A percentile compares a stretch with the other conserved stretches of the same genome.
phyloP scores from a whole-genome alignment of 2,329 filamentous ascomycete genomes.

The Penicillium sp. region DNA sequence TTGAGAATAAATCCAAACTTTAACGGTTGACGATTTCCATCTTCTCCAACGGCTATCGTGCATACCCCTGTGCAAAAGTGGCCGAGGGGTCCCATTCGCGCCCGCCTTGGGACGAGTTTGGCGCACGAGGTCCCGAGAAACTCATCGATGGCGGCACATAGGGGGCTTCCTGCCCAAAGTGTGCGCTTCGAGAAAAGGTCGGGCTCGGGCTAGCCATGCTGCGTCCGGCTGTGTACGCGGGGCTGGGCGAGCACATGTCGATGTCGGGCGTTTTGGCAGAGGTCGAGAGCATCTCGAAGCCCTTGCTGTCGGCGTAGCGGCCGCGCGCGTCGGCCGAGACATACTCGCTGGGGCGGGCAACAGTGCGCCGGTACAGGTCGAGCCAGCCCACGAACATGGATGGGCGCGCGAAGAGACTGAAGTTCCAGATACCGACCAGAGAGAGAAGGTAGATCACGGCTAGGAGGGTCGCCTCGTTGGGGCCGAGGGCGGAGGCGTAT shows the following conservation, averaged over 20 bases:
- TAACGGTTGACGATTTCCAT: too few species aligned
- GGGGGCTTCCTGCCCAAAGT: slow-evolving; percentile 45
- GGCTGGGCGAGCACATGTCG: slow-evolving; percentile 23
- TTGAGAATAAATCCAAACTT: not conserved
- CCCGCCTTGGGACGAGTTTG: slow-evolving; percentile 27
- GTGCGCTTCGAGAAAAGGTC: slow-evolving; percentile 17
- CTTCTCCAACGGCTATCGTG: slow-evolving; percentile 7
- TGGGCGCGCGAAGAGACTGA: slow-evolving; percentile 75
- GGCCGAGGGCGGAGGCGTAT: slow-evolving; percentile 60
- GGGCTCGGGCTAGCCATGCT: slow-evolving; percentile 26
- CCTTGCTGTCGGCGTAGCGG: slow-evolving; percentile 61
- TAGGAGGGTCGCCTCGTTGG: slow-evolving; percentile 72
- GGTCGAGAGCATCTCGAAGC: slow-evolving; percentile 72
- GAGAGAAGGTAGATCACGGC: slow-evolving; percentile 80
- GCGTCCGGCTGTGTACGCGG: slow-evolving; percentile 16
- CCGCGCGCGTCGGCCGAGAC: slow-evolving; percentile 78
- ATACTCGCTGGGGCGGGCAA: slow-evolving; percentile 67
- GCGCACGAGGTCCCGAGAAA: slow-evolving; percentile 49
- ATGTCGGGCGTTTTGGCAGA: slow-evolving; percentile 33
- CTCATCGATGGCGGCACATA: slow-evolving; percentile 50
- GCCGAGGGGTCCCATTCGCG: slow-evolving; percentile 39
- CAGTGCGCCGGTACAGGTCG: slow-evolving; percentile 57
- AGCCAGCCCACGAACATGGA: slow-evolving; percentile 85
- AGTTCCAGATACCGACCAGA: slow-evolving; percentile 81
- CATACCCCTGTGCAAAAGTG: slow-evolving; percentile 33